Base-by-base conservation (phyloP, 768 basidiomycete species). In the Dentipellis sp. region DNA sequence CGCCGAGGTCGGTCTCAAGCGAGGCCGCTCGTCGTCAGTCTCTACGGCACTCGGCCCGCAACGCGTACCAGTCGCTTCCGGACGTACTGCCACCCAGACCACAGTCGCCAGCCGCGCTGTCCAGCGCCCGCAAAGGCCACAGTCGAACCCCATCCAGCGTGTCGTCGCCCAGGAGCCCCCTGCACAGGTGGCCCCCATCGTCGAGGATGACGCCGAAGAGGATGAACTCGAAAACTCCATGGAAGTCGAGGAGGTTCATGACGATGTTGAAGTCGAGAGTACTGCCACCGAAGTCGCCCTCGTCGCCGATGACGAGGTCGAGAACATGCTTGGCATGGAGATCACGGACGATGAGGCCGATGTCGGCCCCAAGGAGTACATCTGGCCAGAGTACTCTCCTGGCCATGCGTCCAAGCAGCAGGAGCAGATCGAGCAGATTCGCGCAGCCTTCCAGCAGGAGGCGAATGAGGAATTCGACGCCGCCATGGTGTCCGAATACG, bases 401-500 rank as follows among this genome's bases (percentile, higher is more conserved):
- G 80, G 80, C 42, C 80, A 76, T 57, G 80, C 78, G 9, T 66
- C 75, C 55, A 75, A 73, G 61, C 85, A 83, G 63, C 70, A 79
- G 67, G 75, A 72, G 54, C 77, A 90, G 66, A 72, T 98, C 29
- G 74, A 83, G 17, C 75, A 78, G 23, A 74, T 99, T 57, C 82
- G 83, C 53, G 68, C 68, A 50, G 71, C 69, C 38, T 86, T 83
- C 68, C 79, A 86, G 39, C 84, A 84, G 55, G 84, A 84, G 56
- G 87, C 95, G 59, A 70, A 81, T 42, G 88, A 91, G 52, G 73
- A 81, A 66, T 80, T 78, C 58, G 93, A 97, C 70, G 87, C 88
- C 45, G 90, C 91, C 1, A 95, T 99, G 94, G 95, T 97, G 42
- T 92, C 94, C 16, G 97, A 99, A 70, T 99, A 99, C 66, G 80